phyloP scores from a whole-genome alignment of 345 rosid species.

The Eucalyptus tenuipes region DNA sequence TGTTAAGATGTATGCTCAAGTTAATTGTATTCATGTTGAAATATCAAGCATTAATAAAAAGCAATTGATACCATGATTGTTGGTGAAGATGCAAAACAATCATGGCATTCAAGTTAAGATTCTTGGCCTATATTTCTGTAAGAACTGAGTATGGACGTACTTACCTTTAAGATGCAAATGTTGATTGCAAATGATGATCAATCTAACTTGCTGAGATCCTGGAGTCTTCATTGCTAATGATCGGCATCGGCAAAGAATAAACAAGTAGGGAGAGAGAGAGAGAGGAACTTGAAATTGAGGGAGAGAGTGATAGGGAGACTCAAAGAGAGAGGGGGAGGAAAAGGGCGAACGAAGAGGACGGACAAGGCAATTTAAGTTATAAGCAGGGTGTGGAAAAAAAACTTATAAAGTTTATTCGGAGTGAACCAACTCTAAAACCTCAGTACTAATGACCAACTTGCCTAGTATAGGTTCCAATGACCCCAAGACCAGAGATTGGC shows the following conservation, averaged over 20 bases:
- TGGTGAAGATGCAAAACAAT: too few species aligned
- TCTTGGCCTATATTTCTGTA: background rate
- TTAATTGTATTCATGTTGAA: background rate
- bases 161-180: background rate
- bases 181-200: background rate
- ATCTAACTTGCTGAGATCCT: background rate
- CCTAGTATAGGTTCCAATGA: too few species aligned
- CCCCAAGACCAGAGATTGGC: too few species aligned
- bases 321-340: background rate
- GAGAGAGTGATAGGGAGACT: too few species aligned
- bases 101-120: background rate
- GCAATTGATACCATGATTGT: too few species aligned
- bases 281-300: background rate
- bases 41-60: background rate
- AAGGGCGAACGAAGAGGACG: background rate
- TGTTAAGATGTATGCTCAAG: background rate
- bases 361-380: background rate
- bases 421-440: too few species aligned
- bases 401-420: too few species aligned
- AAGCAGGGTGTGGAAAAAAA: background rate
- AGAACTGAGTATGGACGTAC: background rate
- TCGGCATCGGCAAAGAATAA: background rate
- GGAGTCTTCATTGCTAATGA: background rate
- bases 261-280: background rate
- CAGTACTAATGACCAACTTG: too few species aligned